Base-by-base conservation (phyloP, 148 eudicot species). In the Beta vulgaris region DNA sequence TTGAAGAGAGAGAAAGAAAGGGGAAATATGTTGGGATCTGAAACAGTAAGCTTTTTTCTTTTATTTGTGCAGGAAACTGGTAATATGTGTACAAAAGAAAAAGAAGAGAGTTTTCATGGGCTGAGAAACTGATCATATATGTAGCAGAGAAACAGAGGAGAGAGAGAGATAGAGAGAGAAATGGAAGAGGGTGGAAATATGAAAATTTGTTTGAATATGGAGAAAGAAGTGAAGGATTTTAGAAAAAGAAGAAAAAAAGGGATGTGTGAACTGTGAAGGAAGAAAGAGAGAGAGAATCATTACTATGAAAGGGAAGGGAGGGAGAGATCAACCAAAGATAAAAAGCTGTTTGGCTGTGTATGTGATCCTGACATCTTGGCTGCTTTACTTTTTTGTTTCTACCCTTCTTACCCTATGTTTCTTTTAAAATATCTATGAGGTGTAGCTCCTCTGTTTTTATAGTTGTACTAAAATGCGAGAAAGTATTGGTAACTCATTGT, bases 361-460 rank as follows among this genome's bases (percentile, higher is more conserved):
- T 75, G 73, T 76, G 82, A 82, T 36, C 74, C 75, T 75, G 76
- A 82, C 78, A 72, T 77, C 77, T 71, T 77, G 61, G 73, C 78
- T 65, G 48, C 74, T 72, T 81, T 68, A 18, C 53, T 71, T 42
- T 39, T 54, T 29, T 5, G 8, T 18, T 23, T 57, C 11, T 25
- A n/a, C n/a, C n/a, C n/a, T n/a, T n/a, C n/a, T n/a, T n/a, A n/a
- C n/a, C n/a, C n/a, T n/a, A n/a, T n/a, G n/a, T n/a, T n/a, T n/a
- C n/a, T n/a, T n/a, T n/a, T n/a, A n/a, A n/a, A n/a, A n/a, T n/a
- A n/a, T 12, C 28, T 7, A 28, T 73, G 18, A 25, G 37, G 15
- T 44, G 46, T 15, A 51, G 23, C 10, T 16, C 62, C 3, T 23
- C 16, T 46, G 0, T 44, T 34, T 35, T 36, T 36, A 0, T 54